Evolutionary conservation across 1,139 yeast genomes (phyloP), one percentile per base, ranked within the genome.

Genomic region (Suhomyces ambrosiae): DNA sequence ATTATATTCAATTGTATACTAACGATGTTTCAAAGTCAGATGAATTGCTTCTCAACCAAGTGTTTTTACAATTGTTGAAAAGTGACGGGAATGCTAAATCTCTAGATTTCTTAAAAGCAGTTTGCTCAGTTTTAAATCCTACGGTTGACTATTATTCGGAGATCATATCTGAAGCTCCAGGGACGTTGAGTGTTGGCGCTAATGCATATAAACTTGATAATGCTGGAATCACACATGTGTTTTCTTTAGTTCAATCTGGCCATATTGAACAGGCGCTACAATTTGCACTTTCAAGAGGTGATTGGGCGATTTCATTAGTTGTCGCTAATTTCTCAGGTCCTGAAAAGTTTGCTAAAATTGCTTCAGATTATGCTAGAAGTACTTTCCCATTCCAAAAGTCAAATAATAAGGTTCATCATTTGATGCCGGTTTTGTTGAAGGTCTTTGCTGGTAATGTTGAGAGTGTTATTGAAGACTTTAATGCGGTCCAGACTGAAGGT

Each of bases 261-360:
- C 72, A 81, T 40, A 74, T 80, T 16, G 80, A 77, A 14, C 75
- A 71, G 3, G 97, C 96, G 0, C 62, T 89, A 37, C 70, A 76
- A 19, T 66, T 70, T 40, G 79, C 94, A 1, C 58, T 88, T 22
- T 71, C 76, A 2, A 75, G 77, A 41, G 77, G 80, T 10, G 86
- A 87, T 46, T 89, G 89, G 86, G 80, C 95, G 0, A 71, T 89
- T 56, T 86, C 96, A 0, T 59, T 90, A 39, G 61, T 88, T 27
- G 66, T 90, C 40, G 82, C 95, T 1, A 76, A 83, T 42, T 62
- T 86, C 11, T 63, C 79, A 23, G 84, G 94, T 1, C 74, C 76
- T 11, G 81, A 78, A 4, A 69, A 71, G 33, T 84, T 88, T 76
- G 65, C 79, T 6, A 67, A 71, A 22, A 74, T 83, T 9, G 83